These are phyloP conservation scores for Mortierella sp. DNA, from an alignment of 371 early-diverging fungal species.

Conservation along the genomic window DNA sequence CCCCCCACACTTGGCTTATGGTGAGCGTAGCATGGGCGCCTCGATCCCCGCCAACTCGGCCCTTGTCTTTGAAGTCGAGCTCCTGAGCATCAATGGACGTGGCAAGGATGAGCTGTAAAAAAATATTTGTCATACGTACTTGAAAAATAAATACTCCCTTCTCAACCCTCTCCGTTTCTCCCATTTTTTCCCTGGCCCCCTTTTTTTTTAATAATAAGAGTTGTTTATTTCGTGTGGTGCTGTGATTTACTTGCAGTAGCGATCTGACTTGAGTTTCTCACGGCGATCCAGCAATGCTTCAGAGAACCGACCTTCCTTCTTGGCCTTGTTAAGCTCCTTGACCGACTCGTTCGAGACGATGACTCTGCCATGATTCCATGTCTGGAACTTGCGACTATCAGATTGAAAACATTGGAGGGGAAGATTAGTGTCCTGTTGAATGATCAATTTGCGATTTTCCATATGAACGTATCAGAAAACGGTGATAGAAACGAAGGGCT, in stretches of 20 bases:
- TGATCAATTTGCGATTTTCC: not conserved
- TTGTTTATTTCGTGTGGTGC: not conserved
- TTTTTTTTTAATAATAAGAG: not conserved
- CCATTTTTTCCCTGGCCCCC: not conserved
- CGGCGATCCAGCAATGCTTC: conserved; percentile 87
- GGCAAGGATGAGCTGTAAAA: conserved; percentile 53
- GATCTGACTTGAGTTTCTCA: conserved; percentile 86
- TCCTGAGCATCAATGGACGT: conserved; percentile 48
- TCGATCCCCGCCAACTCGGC: conserved; percentile 48
- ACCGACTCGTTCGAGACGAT: conserved; percentile 63
- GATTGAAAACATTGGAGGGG: not conserved
- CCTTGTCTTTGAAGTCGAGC: conserved; percentile 55
- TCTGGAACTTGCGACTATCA: conserved; percentile 74
- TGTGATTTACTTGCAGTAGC: conserved; percentile 81
- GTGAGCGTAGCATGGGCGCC: conserved; percentile 34
- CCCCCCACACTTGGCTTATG: conserved; percentile 63
- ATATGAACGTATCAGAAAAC: not conserved
- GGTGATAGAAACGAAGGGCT: not conserved
- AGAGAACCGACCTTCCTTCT: conserved; percentile 78
- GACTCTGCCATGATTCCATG: conserved; percentile 74
- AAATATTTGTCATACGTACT: too few species aligned
- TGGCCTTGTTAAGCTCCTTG: conserved; percentile 72
- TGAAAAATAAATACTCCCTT: too few species aligned
- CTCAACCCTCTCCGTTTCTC: not conserved
- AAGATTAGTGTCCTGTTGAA: not conserved